Base-by-base conservation (phyloP, 345 rosid genomes). In the Salix dunnii region DNA sequence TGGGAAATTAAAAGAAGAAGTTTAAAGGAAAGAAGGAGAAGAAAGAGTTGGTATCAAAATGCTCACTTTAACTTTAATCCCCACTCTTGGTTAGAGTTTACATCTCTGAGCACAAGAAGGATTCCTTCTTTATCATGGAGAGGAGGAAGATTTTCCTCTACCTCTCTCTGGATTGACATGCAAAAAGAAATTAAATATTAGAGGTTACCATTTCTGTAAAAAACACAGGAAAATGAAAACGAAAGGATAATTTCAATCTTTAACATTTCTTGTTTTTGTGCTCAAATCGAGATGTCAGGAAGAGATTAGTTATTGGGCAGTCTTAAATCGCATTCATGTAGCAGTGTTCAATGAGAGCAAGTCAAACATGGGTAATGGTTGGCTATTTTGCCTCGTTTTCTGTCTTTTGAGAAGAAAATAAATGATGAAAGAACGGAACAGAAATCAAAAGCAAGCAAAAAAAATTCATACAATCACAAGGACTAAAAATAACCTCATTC, bases 81-180 rank as follows among this genome's bases (percentile, higher is more conserved):
- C 94, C 97, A 92, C 30, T 67, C 68, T 67, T 82, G 66, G 64
- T 67, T 67, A 77, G 93, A 86, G 77, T 81, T 23, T 5, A 76
- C 71, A 63, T 94, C 89, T 73, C 82, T 90, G 28, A 94, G 60
- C 58, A 79, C 71, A 55, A 92, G 0, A 23, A 75, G 78, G 46
- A 91, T 86, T 38, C 97, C 94, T 80, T 90, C 94, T 83, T 89
- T 94, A 33, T 79, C 86, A 33, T 73, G 35, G 10, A 94, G 87
- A 28, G 42, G 2, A 28, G 97, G 97, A 78, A 94, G 97, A 84
- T 94, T 86, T 80, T 67, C 87, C 76, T 94, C 97, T 0, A 90
- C 87, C 20, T 89, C 97, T 73, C 85, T 92, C 96, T 94, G 81
- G 28, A 71, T 83, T 74, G 63, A 48, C 53, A 82, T 76, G 63